These are phyloP conservation scores for Paxillus ammoniavirescens DNA, from an alignment of 768 basidiomycete genomes.

Conservation along the genomic window DNA sequence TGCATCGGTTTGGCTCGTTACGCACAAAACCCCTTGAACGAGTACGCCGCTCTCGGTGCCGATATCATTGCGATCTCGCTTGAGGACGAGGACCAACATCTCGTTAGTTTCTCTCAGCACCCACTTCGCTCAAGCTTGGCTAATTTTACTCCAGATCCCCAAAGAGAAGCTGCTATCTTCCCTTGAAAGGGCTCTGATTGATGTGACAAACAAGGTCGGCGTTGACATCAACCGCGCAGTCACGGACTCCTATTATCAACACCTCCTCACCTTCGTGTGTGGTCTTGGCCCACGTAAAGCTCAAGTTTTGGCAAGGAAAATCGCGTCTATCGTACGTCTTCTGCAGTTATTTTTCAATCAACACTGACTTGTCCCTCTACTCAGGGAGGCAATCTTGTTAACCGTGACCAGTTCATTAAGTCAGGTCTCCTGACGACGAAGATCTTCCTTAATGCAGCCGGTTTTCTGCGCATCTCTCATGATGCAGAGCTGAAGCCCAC, in stretches of 20 bases:
- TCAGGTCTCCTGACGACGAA: constrained; percentile 76
- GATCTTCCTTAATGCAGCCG: constrained; percentile 91
- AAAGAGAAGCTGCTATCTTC: constrained; percentile 77
- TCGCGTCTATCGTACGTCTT: constrained; percentile 64
- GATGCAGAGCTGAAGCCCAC: constrained; percentile 60
- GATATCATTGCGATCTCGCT: constrained; percentile 85
- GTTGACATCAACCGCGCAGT: constrained; percentile 96
- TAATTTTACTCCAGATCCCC: constrained; percentile 59
- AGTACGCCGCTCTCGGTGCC: constrained; percentile 84
- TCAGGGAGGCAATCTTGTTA: constrained; percentile 84
- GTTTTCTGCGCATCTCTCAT: constrained; percentile 82
- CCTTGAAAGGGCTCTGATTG: constrained; percentile 86
- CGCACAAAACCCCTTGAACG: constrained; percentile 89
- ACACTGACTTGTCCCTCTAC: not conserved
- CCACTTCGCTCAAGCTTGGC: not conserved
- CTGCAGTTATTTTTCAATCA: not conserved
- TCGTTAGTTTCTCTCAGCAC: constrained; percentile 48
- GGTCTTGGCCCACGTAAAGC: constrained; percentile 96
- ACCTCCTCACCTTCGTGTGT: constrained; percentile 85
- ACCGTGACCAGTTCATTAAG: constrained; percentile 87
- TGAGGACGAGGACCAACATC: constrained; percentile 81
- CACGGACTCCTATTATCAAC: constrained; percentile 83
- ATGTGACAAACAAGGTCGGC: constrained; percentile 88
- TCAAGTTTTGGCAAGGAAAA: constrained; percentile 77
- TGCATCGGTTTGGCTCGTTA: constrained; percentile 94